Percentiles rank a stretch among this genome's conserved stretches.
phyloP scores from a whole-genome alignment of 345 rosid genomes.

The Corchorus olitorius region DNA sequence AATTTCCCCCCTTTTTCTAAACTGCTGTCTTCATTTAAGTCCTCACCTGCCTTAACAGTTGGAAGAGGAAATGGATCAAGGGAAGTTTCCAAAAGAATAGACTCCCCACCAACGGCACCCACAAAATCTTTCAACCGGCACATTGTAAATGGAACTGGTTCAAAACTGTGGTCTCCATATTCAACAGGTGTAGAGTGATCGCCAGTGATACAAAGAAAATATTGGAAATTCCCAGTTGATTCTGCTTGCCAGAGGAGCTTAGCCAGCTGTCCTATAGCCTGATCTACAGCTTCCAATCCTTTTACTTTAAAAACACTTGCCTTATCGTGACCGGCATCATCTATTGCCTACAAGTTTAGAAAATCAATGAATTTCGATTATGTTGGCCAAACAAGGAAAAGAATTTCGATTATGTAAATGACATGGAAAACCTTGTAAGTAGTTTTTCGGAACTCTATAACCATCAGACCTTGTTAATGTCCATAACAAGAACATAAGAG shows the following conservation, averaged over 20 bases:
- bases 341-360: slow-evolving; percentile 68
- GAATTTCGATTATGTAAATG: background rate
- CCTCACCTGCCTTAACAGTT: slow-evolving; percentile 42
- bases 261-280: slow-evolving; percentile 76
- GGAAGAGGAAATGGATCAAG: slow-evolving; percentile 92
- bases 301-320: slow-evolving; percentile 78
- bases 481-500: background rate
- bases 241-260: slow-evolving; percentile 89
- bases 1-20: slow-evolving; percentile 19
- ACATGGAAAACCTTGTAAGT: background rate
- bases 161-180: slow-evolving; percentile 96
- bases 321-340: slow-evolving; percentile 98
- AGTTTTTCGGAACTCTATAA: background rate
- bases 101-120: slow-evolving; percentile 72
- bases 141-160: slow-evolving; percentile 82
- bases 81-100: slow-evolving; percentile 50
- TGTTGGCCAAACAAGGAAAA: too few species aligned
- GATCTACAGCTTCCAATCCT: slow-evolving; percentile 87
- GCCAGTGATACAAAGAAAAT: slow-evolving; percentile 80
- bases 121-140: slow-evolving; percentile 76
- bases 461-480: slow-evolving; percentile 9
- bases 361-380: slow-evolving; percentile 1
- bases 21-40: slow-evolving; percentile 31
- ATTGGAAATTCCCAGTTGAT: slow-evolving; percentile 52
- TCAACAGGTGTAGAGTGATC: slow-evolving; percentile 98